phyloP scores from a whole-genome alignment of 2,329 filamentous ascomycete genomes.

The Colletotrichum zoysiae region DNA sequence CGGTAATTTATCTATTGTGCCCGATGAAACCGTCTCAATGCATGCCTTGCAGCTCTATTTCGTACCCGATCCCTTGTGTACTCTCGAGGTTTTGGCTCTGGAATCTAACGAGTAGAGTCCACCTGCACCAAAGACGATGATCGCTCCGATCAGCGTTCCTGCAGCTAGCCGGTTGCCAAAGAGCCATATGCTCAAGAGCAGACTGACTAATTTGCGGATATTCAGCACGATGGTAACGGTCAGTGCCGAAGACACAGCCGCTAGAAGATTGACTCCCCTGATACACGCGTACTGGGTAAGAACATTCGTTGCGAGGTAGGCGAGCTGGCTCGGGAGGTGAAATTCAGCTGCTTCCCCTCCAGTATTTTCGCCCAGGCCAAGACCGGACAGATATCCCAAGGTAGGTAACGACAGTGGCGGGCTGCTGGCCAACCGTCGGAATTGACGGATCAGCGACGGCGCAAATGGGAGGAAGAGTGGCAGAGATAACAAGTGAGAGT shows the following conservation, averaged over 20 bases:
- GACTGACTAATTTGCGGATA: constrained; percentile 91
- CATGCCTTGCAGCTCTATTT: constrained; percentile 28
- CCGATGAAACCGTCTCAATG: neutral
- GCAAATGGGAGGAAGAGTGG: constrained; percentile 81
- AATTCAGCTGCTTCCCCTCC: constrained; percentile 55
- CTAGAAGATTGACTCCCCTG: constrained; percentile 93
- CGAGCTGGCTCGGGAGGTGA: constrained; percentile 75
- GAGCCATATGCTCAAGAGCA: constrained; percentile 91
- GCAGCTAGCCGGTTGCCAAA: constrained; percentile 87
- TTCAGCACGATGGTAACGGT: constrained; percentile 98
- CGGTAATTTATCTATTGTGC: neutral
- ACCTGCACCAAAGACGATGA: constrained; percentile 91
- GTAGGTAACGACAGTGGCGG: constrained; percentile 65
- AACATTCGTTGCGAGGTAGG: constrained; percentile 81
- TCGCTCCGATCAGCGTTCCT: constrained; percentile 84
- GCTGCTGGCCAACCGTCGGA: constrained; percentile 72
- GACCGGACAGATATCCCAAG: constrained; percentile 46
- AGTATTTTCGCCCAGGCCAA: constrained; percentile 52
- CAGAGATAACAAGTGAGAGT: constrained; percentile 82
- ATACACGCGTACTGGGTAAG: constrained; percentile 96
- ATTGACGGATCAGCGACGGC: constrained; percentile 74
- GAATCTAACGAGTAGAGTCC: constrained; percentile 88
- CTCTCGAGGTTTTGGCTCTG: constrained; percentile 50
- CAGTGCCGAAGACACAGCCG: constrained; percentile 87
- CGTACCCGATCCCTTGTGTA: constrained; percentile 22